Evolutionary conservation across 83 land plant species (phyloP).

Genomic region (Picea abies): DNA sequence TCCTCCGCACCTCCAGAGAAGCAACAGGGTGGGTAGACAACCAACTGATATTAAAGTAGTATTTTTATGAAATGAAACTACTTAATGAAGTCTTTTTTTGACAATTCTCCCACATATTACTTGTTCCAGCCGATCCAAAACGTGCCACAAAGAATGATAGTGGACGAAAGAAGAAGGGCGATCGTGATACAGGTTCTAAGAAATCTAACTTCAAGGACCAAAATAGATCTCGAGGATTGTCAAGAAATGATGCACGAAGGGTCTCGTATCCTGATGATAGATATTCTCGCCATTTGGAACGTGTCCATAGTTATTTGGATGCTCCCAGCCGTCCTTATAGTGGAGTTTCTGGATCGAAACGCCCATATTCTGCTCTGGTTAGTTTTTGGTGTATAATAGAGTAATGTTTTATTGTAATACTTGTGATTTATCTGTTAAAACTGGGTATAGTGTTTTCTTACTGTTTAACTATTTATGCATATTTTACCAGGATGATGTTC

Average conservation of each 20-base stretch:
- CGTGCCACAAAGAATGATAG: background rate
- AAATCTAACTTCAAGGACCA: conserved; percentile 7
- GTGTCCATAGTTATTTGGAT: conserved; percentile 4
- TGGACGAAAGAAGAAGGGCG: background rate
- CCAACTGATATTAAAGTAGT: no score
- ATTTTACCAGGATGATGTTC: conserved; percentile 12
- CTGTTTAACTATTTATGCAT: background rate
- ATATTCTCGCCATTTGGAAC: conserved; percentile 1
- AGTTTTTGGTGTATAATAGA: background rate
- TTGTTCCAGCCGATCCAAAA: conserved; percentile 6
- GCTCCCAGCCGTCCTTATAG: conserved; percentile 7
- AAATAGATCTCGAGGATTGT: conserved; percentile 10
- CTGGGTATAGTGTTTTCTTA: background rate
- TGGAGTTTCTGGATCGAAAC: conserved; percentile 20
- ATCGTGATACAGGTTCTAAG: conserved; percentile 4
- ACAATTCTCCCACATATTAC: background rate
- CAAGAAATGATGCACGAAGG: background rate
- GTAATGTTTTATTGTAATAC: background rate
- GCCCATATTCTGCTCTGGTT: conserved; percentile 28
- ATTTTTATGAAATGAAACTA: background rate
- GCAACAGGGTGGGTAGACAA: background rate
- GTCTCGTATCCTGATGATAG: conserved; percentile 9
- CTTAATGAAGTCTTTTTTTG: no score
- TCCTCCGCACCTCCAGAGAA: background rate
- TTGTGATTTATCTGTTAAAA: background rate